phyloP scores from a whole-genome alignment of 2,329 filamentous ascomycete genomes.

The Diaporthe velutina region DNA sequence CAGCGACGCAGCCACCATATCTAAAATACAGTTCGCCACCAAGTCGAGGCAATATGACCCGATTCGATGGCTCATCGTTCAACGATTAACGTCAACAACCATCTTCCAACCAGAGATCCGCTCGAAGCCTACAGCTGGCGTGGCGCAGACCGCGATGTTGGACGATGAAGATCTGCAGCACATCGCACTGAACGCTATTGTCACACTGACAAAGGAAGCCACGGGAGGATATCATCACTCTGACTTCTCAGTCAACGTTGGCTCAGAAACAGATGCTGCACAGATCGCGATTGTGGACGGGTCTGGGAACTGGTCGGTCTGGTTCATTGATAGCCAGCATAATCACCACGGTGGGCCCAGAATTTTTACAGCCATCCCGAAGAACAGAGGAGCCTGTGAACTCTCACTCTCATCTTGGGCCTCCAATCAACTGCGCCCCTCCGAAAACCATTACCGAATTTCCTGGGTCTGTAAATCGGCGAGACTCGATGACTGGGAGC shows the following conservation, averaged over 20 bases:
- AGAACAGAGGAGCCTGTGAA: conserved; percentile 16
- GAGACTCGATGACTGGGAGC: conserved; percentile 43
- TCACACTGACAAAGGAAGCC: conserved; percentile 63
- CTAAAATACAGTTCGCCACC: conserved; percentile 63
- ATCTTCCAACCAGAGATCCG: conserved; percentile 66
- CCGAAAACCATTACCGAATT: conserved; percentile 57
- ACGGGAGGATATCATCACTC: conserved; percentile 69
- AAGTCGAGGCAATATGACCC: conserved; percentile 52
- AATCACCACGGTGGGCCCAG: conserved; percentile 51
- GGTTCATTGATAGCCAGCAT: conserved; percentile 63
- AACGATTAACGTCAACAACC: conserved; percentile 64
- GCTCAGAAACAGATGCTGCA: conserved; percentile 60
- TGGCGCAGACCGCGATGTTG: conserved; percentile 32
- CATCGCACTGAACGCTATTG: conserved; percentile 68
- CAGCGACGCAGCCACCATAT: conserved; percentile 63
- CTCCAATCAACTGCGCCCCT: conserved; percentile 47
- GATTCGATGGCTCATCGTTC: conserved; percentile 66
- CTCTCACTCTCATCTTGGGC: conserved; percentile 43
- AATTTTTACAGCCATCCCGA: conserved; percentile 49
- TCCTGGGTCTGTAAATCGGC: conserved; percentile 48
- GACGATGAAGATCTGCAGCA: conserved; percentile 56
- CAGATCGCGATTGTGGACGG: conserved; percentile 77
- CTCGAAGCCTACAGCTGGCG: conserved; percentile 49
- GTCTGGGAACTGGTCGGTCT: conserved; percentile 75
- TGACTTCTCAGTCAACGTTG: conserved; percentile 75